Percentiles rank a stretch among this genome's conserved stretches.
Evolutionary conservation across 2,329 filamentous ascomycete genomes (phyloP).

Genomic region (Gaeumannomyces sp.): DNA sequence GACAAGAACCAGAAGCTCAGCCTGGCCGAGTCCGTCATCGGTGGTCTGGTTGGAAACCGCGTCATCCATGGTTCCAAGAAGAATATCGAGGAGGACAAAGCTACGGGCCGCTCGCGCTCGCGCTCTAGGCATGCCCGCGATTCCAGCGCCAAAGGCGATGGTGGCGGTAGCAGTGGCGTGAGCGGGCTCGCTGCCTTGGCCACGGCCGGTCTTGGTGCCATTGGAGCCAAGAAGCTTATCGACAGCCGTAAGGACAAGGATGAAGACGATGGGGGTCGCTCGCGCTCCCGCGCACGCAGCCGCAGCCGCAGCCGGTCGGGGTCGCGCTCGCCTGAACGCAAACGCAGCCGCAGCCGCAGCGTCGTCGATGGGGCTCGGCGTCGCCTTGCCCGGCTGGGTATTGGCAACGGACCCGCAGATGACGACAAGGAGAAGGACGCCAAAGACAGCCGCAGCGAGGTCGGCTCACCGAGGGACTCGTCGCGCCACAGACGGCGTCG

Average conservation of each 20-base stretch:
- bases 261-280: conserved; percentile 19
- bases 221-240: conserved; percentile 55
- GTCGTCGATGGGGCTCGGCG: conserved; percentile 58
- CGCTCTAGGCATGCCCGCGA: conserved; percentile 52
- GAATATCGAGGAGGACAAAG: conserved; percentile 56
- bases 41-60: conserved; percentile 79
- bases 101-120: conserved; percentile 60
- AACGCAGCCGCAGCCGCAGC: conserved; percentile 55
- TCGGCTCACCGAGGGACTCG: conserved; percentile 11
- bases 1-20: conserved; percentile 74
- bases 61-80: conserved; percentile 73
- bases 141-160: conserved; percentile 35
- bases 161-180: conserved; percentile 36
- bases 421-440: conserved; percentile 19
- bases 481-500: conserved; percentile 19
- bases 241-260: conserved; percentile 33
- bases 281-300: conserved; percentile 50
- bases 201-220: conserved; percentile 54
- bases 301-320: conserved; percentile 44
- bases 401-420: conserved; percentile 43
- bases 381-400: conserved; percentile 54
- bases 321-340: conserved; percentile 34
- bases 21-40: conserved; percentile 79
- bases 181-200: conserved; percentile 56
- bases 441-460: conserved; percentile 26